Conservation (phyloP, 371 early-diverging fungal species). For the Dinochytrium kinnereticum region DNA sequence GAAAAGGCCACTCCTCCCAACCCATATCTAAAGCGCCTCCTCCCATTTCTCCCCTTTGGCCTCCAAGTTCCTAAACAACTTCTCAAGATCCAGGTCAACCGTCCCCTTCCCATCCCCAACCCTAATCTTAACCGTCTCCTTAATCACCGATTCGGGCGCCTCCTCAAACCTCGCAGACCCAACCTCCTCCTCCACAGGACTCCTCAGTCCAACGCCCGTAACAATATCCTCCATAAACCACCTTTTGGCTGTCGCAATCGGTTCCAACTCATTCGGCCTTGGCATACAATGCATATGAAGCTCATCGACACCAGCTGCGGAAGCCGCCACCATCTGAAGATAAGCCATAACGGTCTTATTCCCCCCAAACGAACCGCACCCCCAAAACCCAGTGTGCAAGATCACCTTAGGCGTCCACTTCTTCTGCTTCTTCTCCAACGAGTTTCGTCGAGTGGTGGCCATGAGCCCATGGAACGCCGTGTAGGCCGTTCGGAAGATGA, state of each 20-base stretch:
- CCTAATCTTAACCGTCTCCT: neutral
- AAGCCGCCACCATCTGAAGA: conserved; percentile 36
- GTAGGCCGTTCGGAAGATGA: conserved; percentile 37
- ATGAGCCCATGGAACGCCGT: conserved; percentile 35
- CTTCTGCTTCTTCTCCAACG: conserved; percentile 9
- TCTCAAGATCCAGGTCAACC: neutral
- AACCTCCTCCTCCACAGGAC: neutral
- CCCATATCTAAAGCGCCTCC: no score
- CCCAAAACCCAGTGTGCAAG: conserved; percentile 38
- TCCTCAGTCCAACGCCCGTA: neutral
- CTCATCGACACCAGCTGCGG: conserved; percentile 29
- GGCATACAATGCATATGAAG: conserved; percentile 21
- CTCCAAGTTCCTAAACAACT: neutral
- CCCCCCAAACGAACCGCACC: conserved; percentile 32
- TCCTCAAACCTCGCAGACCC: neutral
- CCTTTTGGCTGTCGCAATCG: neutral
- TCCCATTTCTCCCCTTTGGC: neutral
- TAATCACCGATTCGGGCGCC: neutral
- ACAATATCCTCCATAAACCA: conserved; percentile 10
- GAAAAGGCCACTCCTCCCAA: no score
- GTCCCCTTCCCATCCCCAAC: neutral
- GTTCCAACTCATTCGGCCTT: neutral
- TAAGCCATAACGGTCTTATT: conserved; percentile 26
- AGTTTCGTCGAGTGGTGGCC: conserved; percentile 10
- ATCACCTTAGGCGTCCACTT: conserved; percentile 17